phyloP scores from a whole-genome alignment of 495 filamentous ascomycete genomes.

The Penicillium manginii region DNA sequence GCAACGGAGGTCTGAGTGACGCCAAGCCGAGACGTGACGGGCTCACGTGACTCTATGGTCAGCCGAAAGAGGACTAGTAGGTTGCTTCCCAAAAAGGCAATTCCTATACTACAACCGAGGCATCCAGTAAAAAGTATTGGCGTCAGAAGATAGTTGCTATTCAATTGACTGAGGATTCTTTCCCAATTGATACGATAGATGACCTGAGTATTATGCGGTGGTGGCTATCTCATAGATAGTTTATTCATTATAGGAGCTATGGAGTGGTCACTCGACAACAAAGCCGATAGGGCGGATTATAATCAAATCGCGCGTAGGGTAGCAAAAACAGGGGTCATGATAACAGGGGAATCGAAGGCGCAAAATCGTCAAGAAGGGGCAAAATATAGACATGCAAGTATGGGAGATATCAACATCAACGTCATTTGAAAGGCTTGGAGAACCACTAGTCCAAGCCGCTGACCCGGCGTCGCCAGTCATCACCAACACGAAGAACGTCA shows the following conservation, averaged over 20 bases:
- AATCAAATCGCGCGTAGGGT: constrained; percentile 9
- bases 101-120: not conserved
- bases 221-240: not conserved
- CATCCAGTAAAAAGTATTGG: no score
- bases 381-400: constrained; percentile 36
- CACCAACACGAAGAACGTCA: constrained; percentile 73
- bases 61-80: constrained; percentile 18
- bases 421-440: constrained; percentile 12
- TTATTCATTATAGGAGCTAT: constrained; percentile 1
- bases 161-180: no score
- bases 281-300: constrained; percentile 7
- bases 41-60: constrained; percentile 42
- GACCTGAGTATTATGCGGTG: not conserved
- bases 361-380: constrained; percentile 30
- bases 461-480: constrained; percentile 82
- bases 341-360: constrained; percentile 39
- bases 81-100: constrained; percentile 3
- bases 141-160: no score
- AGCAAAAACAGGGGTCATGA: constrained; percentile 20
- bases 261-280: not conserved
- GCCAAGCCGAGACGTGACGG: constrained; percentile 43
- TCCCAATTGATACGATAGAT: no score
- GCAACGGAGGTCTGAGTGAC: constrained; percentile 38
- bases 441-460: constrained; percentile 65
- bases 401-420: constrained; percentile 35